phyloP scores from a whole-genome alignment of 208 protist species.

The Trypanosomatidae sp. region DNA sequence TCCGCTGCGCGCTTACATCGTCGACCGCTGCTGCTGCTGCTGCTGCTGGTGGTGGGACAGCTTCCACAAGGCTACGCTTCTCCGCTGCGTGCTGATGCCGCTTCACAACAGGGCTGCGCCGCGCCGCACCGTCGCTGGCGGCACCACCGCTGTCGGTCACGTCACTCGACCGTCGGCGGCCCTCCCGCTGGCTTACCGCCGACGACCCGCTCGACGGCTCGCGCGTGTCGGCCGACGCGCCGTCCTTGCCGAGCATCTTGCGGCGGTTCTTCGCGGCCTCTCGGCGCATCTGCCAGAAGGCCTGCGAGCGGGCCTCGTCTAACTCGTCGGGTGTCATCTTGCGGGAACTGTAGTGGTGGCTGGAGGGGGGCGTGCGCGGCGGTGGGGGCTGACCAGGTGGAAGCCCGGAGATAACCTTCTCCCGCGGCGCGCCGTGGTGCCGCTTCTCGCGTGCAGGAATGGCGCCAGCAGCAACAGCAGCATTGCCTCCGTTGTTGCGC shows the following conservation, averaged over 20 bases:
- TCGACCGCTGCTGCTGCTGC: no score
- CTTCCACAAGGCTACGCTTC: no score
- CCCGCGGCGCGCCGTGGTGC: no score
- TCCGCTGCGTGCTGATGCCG: no score
- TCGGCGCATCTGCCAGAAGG: conserved; percentile 90
- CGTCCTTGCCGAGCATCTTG: conserved; percentile 55
- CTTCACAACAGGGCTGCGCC: no score
- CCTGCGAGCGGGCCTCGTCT: conserved; percentile 64
- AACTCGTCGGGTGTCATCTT: conserved; percentile 57
- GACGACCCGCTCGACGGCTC: background rate
- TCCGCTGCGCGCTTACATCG: background rate
- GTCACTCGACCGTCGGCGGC: no score
- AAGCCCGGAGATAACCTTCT: conserved; percentile 6
- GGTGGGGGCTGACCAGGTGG: conserved; percentile 39
- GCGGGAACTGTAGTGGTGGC: conserved; percentile 36
- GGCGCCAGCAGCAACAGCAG: background rate
- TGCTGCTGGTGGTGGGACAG: no score
- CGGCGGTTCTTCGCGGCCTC: conserved; percentile 82
- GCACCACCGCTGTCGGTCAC: no score
- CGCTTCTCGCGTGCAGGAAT: background rate
- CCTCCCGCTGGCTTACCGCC: no score
- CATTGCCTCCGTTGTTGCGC: conserved; percentile 47
- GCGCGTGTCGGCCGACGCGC: background rate
- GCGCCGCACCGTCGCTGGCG: no score
- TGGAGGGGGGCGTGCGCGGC: conserved; percentile 30